Evolutionary conservation across 2,329 filamentous ascomycete species (phyloP).

Genomic region (Exophiala bonariae): DNA sequence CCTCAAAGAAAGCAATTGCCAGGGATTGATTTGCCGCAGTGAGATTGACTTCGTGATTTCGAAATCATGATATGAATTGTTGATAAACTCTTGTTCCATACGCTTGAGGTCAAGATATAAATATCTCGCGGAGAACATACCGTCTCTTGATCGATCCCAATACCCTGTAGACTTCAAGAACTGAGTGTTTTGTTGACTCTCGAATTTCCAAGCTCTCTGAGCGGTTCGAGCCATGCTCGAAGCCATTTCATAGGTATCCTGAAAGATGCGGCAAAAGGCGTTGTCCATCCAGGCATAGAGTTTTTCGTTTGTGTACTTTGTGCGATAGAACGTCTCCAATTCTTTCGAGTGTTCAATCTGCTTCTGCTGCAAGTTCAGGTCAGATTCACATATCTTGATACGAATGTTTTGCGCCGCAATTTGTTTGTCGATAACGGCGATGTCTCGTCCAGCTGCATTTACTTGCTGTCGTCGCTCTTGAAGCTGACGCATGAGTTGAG

Average conservation of each 20-base stretch:
- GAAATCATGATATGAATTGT: conserved; percentile 27
- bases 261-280: conserved; percentile 13
- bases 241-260: conserved; percentile 30
- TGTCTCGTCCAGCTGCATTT: conserved; percentile 32
- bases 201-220: background rate
- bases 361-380: conserved; percentile 29
- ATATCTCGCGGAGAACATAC: conserved; percentile 30
- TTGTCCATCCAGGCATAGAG: conserved; percentile 33
- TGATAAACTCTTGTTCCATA: conserved; percentile 29
- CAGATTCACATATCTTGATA: conserved; percentile 18
- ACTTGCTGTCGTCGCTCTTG: conserved; percentile 31
- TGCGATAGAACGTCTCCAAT: conserved; percentile 22
- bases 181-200: conserved; percentile 12
- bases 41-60: conserved; percentile 36
- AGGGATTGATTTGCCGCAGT: conserved; percentile 31
- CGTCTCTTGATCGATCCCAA: conserved; percentile 29
- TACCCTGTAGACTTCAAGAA: conserved; percentile 30
- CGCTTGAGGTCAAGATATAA: conserved; percentile 30
- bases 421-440: conserved; percentile 32
- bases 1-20: conserved; percentile 30
- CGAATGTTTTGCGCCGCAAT: conserved; percentile 23
- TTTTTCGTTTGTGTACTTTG: conserved; percentile 35
- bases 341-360: conserved; percentile 22
- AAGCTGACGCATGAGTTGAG: conserved; percentile 21
- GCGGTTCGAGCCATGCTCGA: conserved; percentile 29